Evolutionary conservation across 371 early-diverging fungal genomes (phyloP), one percentile per base, ranked within the genome.

Genomic region (Syncephalastrum monosporum): DNA sequence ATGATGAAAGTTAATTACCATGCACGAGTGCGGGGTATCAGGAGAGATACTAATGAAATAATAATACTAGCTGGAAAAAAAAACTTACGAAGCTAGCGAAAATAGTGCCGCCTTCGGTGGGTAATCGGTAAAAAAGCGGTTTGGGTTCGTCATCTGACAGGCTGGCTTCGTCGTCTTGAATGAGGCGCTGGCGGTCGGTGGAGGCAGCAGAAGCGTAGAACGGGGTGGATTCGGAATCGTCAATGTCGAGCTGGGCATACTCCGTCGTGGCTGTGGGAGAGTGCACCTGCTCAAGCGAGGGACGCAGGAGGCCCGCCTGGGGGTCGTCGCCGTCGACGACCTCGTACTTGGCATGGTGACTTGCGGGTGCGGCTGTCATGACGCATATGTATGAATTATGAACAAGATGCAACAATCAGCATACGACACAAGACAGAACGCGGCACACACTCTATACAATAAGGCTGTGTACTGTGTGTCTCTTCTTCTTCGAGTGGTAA

Each of bases 71-170:
- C 21, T 21, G 65, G 3, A 71, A 58, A 58, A 38, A 14, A 61
- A 51, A 33, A 75, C 68, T 68, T 67, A 75, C 79, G 65, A 79
- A 79, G 43, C 79, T 75, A 2, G 65, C 68, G 38, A 77, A 74
- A 25, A 77, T 73, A 3, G 69, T 69, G 1, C 81, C 81, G 8
- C 75, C 81, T 27, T 75, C 74, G 17, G 68, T 65, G n/a, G 77
- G 81, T 21, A 73, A 24, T 43, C 67, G 69, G 21, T 72, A 74
- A 15, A 38, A 74, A 15, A 38, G 17, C 16, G 50, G 44, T 27
- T 70, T 66, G n/a, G 52, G 51, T 43, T 69, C 69, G 7, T 47
- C 33, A n/a, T 61, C 59, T 8, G 46, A 46, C 5, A 53, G 21
- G 8, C 27, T 45, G 23, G 50, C 53, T 52, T 65, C 62, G 45